phyloP scores from a whole-genome alignment of 768 basidiomycete species.

The Boletus speciosus region DNA sequence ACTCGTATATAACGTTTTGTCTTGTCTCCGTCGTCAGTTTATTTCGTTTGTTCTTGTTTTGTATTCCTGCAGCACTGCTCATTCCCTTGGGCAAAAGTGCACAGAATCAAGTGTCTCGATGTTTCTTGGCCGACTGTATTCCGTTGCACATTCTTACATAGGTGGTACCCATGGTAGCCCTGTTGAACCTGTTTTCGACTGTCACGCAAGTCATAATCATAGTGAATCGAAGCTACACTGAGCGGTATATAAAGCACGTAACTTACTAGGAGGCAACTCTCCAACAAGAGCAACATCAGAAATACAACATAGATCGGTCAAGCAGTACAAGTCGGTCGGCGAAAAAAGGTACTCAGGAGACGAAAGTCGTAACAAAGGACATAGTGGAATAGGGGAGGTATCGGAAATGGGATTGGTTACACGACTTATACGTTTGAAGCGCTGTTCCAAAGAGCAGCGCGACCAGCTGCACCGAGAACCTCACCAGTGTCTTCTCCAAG shows the following conservation, averaged over 20 bases:
- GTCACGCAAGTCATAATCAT: background rate
- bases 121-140: conserved; percentile 14
- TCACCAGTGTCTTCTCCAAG: conserved; percentile 26
- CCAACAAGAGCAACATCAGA: background rate
- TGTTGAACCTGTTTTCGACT: background rate
- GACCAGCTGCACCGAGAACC: conserved; percentile 22
- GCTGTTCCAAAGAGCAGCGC: conserved; percentile 25
- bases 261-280: background rate
- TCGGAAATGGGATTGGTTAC: background rate
- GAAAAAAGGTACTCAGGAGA: background rate
- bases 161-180: background rate
- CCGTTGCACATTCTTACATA: background rate
- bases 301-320: conserved; percentile 16
- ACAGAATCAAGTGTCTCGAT: conserved; percentile 11
- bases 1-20: conserved; percentile 35
- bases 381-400: background rate
- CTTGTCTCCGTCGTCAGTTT: conserved; percentile 25
- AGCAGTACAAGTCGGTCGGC: background rate
- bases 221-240: background rate
- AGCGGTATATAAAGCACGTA: conserved; percentile 12
- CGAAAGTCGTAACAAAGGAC: background rate
- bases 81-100: conserved; percentile 5
- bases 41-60: conserved; percentile 32
- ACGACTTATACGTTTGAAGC: conserved; percentile 22
- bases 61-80: conserved; percentile 15